Percentiles rank a stretch among this genome's conserved stretches.
These are phyloP conservation scores for Strobilomyces confusus DNA, from an alignment of 768 basidiomycete genomes.

Conservation along the genomic window DNA sequence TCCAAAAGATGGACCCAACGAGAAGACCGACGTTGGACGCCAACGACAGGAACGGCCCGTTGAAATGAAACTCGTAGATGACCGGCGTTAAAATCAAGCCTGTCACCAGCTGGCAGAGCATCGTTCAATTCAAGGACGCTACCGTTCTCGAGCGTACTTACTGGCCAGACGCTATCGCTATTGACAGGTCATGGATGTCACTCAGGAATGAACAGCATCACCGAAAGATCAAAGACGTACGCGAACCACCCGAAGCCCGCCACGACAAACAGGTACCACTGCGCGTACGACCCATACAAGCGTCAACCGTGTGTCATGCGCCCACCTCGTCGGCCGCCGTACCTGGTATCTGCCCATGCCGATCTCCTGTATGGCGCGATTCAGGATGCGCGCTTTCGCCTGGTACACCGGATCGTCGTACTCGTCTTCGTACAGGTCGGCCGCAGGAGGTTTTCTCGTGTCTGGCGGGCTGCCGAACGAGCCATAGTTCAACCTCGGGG, in stretches of 20 bases:
- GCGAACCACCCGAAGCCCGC: constrained; percentile 43
- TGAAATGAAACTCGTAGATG: constrained; percentile 45
- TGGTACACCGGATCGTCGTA: constrained; percentile 45
- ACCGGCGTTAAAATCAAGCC: constrained; percentile 47
- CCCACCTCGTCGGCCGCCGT: not conserved
- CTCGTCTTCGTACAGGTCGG: constrained; percentile 33
- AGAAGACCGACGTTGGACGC: constrained; percentile 52
- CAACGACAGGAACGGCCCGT: constrained; percentile 46
- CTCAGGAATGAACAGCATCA: no score
- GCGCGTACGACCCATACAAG: constrained; percentile 7
- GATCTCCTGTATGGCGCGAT: constrained; percentile 46
- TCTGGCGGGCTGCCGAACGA: not conserved
- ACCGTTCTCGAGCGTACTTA: constrained; percentile 13
- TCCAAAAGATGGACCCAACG: constrained; percentile 47
- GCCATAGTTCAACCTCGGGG: not conserved
- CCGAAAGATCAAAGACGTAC: constrained; percentile 18
- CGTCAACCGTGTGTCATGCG: not conserved
- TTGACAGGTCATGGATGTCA: not conserved
- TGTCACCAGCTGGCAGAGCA: constrained; percentile 31
- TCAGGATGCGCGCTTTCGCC: constrained; percentile 46
- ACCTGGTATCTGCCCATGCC: constrained; percentile 59
- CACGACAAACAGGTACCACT: constrained; percentile 39
- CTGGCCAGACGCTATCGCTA: constrained; percentile 40
- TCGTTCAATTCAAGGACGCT: not conserved
- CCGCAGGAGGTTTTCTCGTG: not conserved